Evolutionary conservation across 2,329 filamentous ascomycete genomes (phyloP).

Genomic region (Pestalotiopsis sp.): DNA sequence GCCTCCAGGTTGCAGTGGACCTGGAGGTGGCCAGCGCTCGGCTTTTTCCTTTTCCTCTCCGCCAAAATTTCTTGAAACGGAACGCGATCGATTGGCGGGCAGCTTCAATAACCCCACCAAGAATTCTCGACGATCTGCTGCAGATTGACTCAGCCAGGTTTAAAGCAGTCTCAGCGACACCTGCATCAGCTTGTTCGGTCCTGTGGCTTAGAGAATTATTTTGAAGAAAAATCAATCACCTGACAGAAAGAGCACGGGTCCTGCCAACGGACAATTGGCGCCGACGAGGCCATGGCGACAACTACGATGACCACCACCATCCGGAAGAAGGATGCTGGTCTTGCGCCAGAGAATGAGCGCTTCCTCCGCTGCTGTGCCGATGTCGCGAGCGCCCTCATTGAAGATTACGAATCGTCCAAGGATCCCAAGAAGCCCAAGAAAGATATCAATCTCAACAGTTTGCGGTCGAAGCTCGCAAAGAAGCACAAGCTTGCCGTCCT

Average conservation of each 20-base stretch:
- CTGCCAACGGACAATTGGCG: background rate
- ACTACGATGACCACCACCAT: conserved; percentile 71
- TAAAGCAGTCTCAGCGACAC: background rate
- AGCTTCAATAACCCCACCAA: background rate
- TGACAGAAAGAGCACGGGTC: background rate
- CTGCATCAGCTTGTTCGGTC: background rate
- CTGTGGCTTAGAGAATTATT: background rate
- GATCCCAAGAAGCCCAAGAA: conserved; percentile 73
- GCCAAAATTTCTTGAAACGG: conserved; percentile 6
- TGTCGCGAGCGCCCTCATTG: conserved; percentile 89
- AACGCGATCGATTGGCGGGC: background rate
- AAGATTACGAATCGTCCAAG: conserved; percentile 84
- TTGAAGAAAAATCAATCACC: background rate
- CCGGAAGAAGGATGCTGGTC: conserved; percentile 72
- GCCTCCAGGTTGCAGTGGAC: background rate
- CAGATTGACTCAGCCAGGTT: background rate
- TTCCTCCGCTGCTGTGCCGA: conserved; percentile 94
- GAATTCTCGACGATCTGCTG: background rate
- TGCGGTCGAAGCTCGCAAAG: conserved; percentile 86
- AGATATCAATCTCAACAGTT: conserved; percentile 89
- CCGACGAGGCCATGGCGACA: conserved; percentile 4
- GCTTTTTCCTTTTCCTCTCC: conserved; percentile 9
- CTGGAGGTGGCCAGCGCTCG: background rate
- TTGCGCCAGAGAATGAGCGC: conserved; percentile 91
- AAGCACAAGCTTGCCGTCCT: conserved; percentile 89